Conservation (phyloP, 768 basidiomycete genomes). For the Clitopilus hobsonii region DNA sequence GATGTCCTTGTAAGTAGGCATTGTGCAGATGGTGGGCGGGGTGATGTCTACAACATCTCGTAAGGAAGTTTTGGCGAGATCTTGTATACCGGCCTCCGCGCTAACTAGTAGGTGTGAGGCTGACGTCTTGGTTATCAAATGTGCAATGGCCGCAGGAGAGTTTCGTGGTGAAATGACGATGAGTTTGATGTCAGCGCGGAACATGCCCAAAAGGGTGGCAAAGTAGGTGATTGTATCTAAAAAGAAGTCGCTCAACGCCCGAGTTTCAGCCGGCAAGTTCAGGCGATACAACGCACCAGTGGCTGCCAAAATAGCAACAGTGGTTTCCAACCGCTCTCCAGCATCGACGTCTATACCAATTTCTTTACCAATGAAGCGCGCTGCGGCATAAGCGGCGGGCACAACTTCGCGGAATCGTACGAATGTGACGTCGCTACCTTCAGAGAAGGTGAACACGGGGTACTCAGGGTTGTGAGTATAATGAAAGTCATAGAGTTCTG, state of each 20-base stretch:
- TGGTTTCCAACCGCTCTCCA: background rate
- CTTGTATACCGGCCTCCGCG: conserved; percentile 1
- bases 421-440: conserved; percentile 2
- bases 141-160: conserved; percentile 36
- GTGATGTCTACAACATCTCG: background rate
- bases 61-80: conserved; percentile 2
- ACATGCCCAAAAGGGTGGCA: conserved; percentile 22
- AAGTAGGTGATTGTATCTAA: conserved; percentile 29
- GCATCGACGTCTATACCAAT: conserved; percentile 2
- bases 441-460: conserved; percentile 4
- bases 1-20: conserved; percentile 11
- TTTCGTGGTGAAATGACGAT: conserved; percentile 31
- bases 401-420: conserved; percentile 6
- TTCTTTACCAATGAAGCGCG: background rate
- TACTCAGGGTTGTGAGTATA: conserved; percentile 6
- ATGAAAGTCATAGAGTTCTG: conserved; percentile 10
- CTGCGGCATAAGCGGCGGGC: conserved; percentile 9
- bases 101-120: conserved; percentile 14
- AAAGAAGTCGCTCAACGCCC: background rate
- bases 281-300: conserved; percentile 4
- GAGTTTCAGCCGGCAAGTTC: background rate
- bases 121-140: conserved; percentile 22
- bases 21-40: conserved; percentile 2
- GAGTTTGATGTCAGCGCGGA: conserved; percentile 27
- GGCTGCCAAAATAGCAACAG: conserved; percentile 10